A percentile compares a stretch with the other conserved stretches of the same genome.
phyloP scores from a whole-genome alignment of 2,329 filamentous ascomycete species.

The Fusarium keratoplasticum region DNA sequence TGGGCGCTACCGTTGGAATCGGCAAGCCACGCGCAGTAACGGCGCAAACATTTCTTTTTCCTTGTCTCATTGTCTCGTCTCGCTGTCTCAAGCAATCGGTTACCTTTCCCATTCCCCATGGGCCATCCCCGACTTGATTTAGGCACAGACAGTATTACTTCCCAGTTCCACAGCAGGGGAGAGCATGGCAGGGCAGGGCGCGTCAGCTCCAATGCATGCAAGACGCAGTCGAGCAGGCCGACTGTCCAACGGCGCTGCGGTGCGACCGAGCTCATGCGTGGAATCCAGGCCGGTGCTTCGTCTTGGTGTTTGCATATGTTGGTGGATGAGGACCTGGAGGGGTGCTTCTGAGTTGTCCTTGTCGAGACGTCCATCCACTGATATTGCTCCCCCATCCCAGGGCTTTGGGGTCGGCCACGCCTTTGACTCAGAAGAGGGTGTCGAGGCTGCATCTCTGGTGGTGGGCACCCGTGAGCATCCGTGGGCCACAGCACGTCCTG shows the following conservation, averaged over 20 bases:
- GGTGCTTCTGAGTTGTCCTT: slow-evolving; percentile 35
- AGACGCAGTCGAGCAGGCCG: slow-evolving; percentile 14
- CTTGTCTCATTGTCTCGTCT: background rate
- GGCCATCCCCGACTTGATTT: background rate
- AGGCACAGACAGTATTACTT: background rate
- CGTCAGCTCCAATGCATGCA: slow-evolving; percentile 38
- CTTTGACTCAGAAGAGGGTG: slow-evolving; percentile 13
- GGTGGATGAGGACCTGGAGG: slow-evolving; percentile 7
- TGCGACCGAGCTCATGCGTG: slow-evolving; percentile 23
- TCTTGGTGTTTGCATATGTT: background rate
- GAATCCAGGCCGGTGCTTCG: slow-evolving; percentile 4
- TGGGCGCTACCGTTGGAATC: slow-evolving; percentile 3
- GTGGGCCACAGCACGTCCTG: background rate
- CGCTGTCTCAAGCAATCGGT: slow-evolving; percentile 4
- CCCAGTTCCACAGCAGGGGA: slow-evolving; percentile 31
- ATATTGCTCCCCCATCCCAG: background rate
- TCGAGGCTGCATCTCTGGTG: slow-evolving; percentile 28
- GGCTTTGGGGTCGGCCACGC: background rate
- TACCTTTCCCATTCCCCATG: slow-evolving; percentile 10
- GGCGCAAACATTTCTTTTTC: background rate
- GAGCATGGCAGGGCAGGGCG: slow-evolving; percentile 2
- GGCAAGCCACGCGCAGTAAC: slow-evolving; percentile 15
- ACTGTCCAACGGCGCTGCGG: slow-evolving; percentile 40
- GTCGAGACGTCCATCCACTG: background rate
- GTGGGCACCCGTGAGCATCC: slow-evolving; percentile 5